Evolutionary conservation across 1,284 basidiomycete species (phyloP), one percentile per base, ranked within the genome.

Genomic region (Ganoderma lingzhi): DNA sequence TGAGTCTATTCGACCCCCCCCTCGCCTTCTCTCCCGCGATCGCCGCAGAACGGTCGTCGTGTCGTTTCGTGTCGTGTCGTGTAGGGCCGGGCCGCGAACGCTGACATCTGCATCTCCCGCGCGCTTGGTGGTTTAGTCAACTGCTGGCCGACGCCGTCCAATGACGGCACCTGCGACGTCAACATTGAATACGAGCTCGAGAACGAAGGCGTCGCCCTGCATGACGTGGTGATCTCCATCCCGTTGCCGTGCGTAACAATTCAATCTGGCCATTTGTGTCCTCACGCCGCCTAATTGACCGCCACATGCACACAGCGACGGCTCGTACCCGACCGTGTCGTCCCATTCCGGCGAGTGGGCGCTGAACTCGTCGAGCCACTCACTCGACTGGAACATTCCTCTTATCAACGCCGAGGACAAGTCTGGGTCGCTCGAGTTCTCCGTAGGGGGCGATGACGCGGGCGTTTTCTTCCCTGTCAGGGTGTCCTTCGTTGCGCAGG

Each of bases 131-230:
- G 63, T 56, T 19, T 69, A 95, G 96, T 99, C 80, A 98, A 96
- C 77, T 97, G 95, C 81, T 99, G 97, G 97, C 97, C 97, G 5
- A 93, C 95, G 39, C 92, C 94, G 2, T 92, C 93, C 62, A 96
- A 95, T 75, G 92, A 96, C 75, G 96, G 96, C 35, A 92, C 91
- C 1, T 95, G 92, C 75, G 96, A 98, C 74, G 95, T 98, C 67
- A 97, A 94, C 79, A 95, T 99, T 76, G 97, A 99, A 81, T 99
- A 98, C 80, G 96, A 99, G 80, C 92, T 99, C 61, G 96, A 97
- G 79, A 93, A 96, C 70, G 89, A 92, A 73, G 89, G 88, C 69
- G 82, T 97, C 67, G 87, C 89, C 0, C 85, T 99, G 3, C 90
- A 94, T 77, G 95, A 98, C 78, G 88, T 97, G 42, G 87, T 92